Base-by-base conservation (phyloP, 2,329 filamentous ascomycete genomes). In the Dactylellina haptotyla region DNA sequence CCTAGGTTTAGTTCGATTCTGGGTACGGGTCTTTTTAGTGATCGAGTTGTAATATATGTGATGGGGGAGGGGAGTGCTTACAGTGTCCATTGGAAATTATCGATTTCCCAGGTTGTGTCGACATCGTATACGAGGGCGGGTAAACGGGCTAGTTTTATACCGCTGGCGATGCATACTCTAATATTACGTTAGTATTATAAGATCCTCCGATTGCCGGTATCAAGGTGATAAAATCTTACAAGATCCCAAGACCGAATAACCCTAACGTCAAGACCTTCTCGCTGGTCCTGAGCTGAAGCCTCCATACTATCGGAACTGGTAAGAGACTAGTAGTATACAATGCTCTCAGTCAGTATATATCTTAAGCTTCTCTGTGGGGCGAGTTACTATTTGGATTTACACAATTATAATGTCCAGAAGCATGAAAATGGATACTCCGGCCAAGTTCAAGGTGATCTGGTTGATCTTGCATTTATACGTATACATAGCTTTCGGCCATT, bases 11-110 rank as follows among this genome's bases (percentile, higher is more conserved):
- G 26, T 57, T 71, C 66, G 25, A 71, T 46, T 4, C 66, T 71
- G 16, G n/a, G n/a, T 14, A 28, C 10, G 16, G n/a, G 2, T 57
- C 46, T 48, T 20, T 18, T 8, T 14, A 26, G 12, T 43, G 8
- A 16, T 26, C 23, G 32, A 23, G 23, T 18, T 39, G 10, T 43
- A n/a, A 16, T 41, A 12, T n/a, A 16, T 12, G 6, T n/a, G 37
- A 41, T 8, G 16, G 16, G 26, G 16, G 18, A 59, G 6, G 2
- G 8, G 9, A 8, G 28, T 26, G n/a, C 45, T 48, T 59, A 71
- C 66, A 71, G n/a, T 57, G 58, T 63, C 66, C 66, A 71, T 46
- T 71, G 66, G 34, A 71, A 51, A 45, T 58, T 57, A 3, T 50
- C 50, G 12, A 63, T 64, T 37, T 71, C 58, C 66, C 66, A 71